Evolutionary conservation across 129 eudicot species (phyloP).

Genomic region (Pulicaria dysenterica): DNA sequence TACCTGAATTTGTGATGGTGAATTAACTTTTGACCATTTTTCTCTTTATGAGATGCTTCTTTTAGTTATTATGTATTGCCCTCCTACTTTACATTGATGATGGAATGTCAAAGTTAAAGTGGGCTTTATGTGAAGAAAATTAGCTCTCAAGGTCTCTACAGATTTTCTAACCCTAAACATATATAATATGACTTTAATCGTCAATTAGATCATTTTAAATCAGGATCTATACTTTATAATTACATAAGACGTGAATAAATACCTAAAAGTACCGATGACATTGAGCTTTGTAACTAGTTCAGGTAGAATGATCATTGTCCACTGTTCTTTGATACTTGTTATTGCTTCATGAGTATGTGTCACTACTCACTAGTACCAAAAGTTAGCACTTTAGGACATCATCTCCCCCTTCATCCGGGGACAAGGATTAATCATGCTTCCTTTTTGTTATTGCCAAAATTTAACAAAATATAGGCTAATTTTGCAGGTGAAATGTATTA

Average conservation of each 20-base stretch:
- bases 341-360: no score
- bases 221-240: background rate
- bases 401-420: no score
- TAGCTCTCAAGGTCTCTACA: background rate
- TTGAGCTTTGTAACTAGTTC: no score
- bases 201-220: background rate
- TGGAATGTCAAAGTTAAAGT: background rate
- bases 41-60: background rate
- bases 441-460: no score
- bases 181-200: background rate
- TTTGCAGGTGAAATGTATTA: no score
- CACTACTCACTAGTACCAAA: no score
- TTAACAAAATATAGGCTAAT: no score
- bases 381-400: no score
- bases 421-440: no score
- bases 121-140: background rate
- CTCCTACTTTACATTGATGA: background rate
- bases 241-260: conserved; percentile 1
- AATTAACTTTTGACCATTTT: background rate
- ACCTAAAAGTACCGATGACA: no score
- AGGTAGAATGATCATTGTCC: no score
- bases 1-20: background rate
- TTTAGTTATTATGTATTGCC: background rate
- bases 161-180: background rate
- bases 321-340: no score